Percentiles rank a stretch among this genome's conserved stretches.
Evolutionary conservation across 192 early-diverging fungal species (phyloP).

Genomic region (Linnemannia zychae): DNA sequence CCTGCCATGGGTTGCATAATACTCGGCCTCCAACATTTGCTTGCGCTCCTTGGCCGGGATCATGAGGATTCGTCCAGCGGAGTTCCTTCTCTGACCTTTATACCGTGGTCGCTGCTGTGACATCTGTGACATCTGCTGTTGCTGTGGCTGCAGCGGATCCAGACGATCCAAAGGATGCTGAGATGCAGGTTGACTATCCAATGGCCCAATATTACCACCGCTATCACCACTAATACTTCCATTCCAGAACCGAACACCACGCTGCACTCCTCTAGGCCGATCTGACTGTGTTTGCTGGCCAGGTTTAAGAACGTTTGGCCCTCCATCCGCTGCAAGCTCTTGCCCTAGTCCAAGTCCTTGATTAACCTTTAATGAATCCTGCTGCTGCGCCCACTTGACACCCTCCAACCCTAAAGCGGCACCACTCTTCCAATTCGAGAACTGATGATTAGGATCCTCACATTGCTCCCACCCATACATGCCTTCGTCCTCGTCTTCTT

Average conservation of each 20-base stretch:
- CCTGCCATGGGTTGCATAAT: slow-evolving; percentile 31
- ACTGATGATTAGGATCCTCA: slow-evolving; percentile 15
- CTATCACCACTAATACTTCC: not conserved
- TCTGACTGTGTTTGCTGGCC: not conserved
- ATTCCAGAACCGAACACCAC: not conserved
- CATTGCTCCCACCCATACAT: slow-evolving; percentile 36
- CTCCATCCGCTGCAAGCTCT: not conserved
- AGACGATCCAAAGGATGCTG: not conserved
- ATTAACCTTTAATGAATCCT: not conserved
- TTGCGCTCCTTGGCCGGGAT: slow-evolving; percentile 34
- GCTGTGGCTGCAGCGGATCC: not conserved
- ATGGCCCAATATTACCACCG: not conserved
- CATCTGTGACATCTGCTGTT: not conserved
- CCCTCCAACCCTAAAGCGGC: slow-evolving; percentile 27
- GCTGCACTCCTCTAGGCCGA: not conserved
- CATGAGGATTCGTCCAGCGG: slow-evolving; percentile 14
- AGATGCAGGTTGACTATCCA: not conserved
- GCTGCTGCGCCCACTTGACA: slow-evolving; percentile 16
- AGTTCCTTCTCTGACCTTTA: not conserved
- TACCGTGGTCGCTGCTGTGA: not conserved
- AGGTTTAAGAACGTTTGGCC: not conserved
- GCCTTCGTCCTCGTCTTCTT: slow-evolving; percentile 21
- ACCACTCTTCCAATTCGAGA: not conserved
- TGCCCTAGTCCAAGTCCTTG: not conserved
- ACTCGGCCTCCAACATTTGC: slow-evolving; percentile 47